phyloP scores from a whole-genome alignment of 2,329 filamentous ascomycete genomes.

The Chaetomiaceae sp. region DNA sequence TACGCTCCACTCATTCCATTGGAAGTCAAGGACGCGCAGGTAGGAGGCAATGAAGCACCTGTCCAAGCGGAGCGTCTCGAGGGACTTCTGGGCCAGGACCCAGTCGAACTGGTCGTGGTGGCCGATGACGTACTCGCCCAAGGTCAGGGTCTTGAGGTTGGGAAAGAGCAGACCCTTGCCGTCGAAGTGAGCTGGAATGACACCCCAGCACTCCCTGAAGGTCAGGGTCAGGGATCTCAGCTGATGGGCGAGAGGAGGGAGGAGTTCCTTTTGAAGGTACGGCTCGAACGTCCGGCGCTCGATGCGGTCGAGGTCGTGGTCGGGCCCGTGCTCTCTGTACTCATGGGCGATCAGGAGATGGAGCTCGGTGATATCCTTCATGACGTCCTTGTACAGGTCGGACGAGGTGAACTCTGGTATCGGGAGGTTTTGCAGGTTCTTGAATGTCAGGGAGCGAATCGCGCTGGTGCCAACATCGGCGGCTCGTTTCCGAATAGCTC shows the following conservation, averaged over 20 bases:
- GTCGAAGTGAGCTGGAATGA: slow-evolving; percentile 23
- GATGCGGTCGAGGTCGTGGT: slow-evolving; percentile 13
- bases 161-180: slow-evolving; percentile 21
- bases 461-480: not conserved
- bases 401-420: slow-evolving; percentile 9
- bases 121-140: slow-evolving; percentile 17
- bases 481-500: slow-evolving; percentile 15
- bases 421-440: slow-evolving; percentile 22
- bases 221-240: slow-evolving; percentile 23
- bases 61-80: slow-evolving; percentile 13
- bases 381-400: slow-evolving; percentile 1
- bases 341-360: slow-evolving; percentile 14
- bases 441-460: slow-evolving; percentile 19
- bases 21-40: not conserved
- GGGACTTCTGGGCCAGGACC: slow-evolving; percentile 14
- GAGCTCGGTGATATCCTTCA: slow-evolving; percentile 18
- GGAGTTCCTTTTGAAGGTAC: slow-evolving; percentile 18
- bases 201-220: slow-evolving; percentile 22
- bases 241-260: slow-evolving; percentile 17
- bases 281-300: slow-evolving; percentile 25
- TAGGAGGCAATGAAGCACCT: slow-evolving; percentile 19
- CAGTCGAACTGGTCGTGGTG: slow-evolving; percentile 27
- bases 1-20: not conserved
- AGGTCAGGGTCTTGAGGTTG: slow-evolving; percentile 15
- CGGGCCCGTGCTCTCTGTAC: slow-evolving; percentile 14